Evolutionary conservation across 129 eudicot genomes (phyloP), one percentile per base, ranked within the genome.

Genomic region (Arctium lappa): DNA sequence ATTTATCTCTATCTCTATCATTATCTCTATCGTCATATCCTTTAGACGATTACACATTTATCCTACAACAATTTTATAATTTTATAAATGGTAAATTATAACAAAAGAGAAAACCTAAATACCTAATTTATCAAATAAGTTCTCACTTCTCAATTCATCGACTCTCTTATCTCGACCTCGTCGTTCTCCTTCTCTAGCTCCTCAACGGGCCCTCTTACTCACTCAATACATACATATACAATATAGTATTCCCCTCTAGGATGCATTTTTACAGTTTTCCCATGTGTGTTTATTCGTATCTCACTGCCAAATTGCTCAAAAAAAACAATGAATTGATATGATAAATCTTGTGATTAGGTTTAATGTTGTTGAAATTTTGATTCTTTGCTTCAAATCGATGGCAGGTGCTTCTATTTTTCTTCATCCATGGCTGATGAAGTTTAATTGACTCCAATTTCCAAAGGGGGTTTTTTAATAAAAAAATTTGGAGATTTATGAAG

Each of bases 211-310:
- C 27, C 60, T 22, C 27, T 48, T 16, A 48, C 60, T 48, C 27
- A 53, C 13, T 3, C 11, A 0, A 50, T 50, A 50, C 3, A 50
- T 13, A 50, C 3, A 50, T 3, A 50, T 13, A 11, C 12, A 48
- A 50, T 3, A 50, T 50, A 50, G 2, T 50, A 13, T 50, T 40
- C 46, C 46, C 9, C 46, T 22, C 46, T 42, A 2, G 50, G 50
- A 50, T 34, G 16, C 39, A 10, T 68, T 31, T 60, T 81, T 69
- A 62, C 81, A 32, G 81, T 9, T 46, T 81, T 79, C 83, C 78
- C 90, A 87, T 48, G 85, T 80, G 85, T 68, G 80, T 63, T 73
- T 53, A 56, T 77, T 79, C 83, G 22, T 77, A 76, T 73, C 73
- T 80, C 63, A 60, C 83, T 77, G 48, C 69, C 81, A 81, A 76